phyloP scores from a whole-genome alignment of 306 rosid genomes.

The Quercus dentata region DNA sequence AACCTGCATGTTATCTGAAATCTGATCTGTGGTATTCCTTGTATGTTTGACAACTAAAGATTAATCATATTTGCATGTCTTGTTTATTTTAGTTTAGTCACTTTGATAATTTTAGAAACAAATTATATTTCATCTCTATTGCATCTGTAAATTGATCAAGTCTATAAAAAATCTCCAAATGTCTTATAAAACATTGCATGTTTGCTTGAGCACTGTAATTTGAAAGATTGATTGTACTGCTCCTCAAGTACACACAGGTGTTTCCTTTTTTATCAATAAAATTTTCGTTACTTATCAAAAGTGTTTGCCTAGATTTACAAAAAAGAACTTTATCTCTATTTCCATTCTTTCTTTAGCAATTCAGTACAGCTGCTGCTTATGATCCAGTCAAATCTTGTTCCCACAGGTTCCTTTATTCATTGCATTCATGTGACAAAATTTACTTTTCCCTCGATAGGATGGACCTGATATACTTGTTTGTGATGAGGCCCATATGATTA shows the following conservation, averaged over 20 bases:
- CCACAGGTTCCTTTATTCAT: neutral
- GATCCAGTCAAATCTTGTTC: neutral
- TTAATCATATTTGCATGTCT: neutral
- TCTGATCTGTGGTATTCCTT: neutral
- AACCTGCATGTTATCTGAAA: neutral
- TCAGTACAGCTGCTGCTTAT: neutral
- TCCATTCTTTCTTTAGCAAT: neutral
- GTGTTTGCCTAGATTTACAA: neutral
- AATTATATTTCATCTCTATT: neutral
- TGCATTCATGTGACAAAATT: conserved; percentile 20
- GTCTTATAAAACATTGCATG: neutral
- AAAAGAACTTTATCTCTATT: neutral
- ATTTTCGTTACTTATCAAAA: too few relatives aligned
- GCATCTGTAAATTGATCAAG: neutral
- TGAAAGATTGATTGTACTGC: too few relatives aligned
- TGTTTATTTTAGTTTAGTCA: neutral
- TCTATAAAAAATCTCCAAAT: neutral
- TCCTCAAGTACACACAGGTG: too few relatives aligned
- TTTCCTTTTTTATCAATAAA: too few relatives aligned
- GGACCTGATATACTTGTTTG: conserved; percentile 98
- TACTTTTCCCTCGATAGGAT: conserved; percentile 51
- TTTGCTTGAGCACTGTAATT: too few relatives aligned
- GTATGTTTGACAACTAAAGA: neutral
- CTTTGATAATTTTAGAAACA: neutral
- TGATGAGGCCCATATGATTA: conserved; percentile 96